Evolutionary conservation across 2,329 filamentous ascomycete genomes (phyloP).

Genomic region (Coccinonectria pachysandricola): DNA sequence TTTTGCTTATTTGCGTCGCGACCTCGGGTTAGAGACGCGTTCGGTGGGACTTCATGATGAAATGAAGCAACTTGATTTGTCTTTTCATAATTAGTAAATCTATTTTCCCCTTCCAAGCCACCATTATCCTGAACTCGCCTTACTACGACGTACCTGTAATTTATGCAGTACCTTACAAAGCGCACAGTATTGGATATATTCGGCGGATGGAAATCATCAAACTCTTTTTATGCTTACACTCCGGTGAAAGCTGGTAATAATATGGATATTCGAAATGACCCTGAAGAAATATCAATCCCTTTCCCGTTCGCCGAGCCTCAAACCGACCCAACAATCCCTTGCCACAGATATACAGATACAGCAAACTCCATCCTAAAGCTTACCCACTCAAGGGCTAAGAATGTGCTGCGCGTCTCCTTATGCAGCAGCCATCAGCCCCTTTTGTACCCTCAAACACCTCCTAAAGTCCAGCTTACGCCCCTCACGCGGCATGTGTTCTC

Average conservation of each 20-base stretch:
- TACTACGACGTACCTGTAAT: too few species aligned
- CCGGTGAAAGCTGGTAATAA: too few species aligned
- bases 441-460: slow-evolving; percentile 34
- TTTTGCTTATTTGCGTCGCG: slow-evolving; percentile 1
- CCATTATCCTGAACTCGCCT: too few species aligned
- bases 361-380: too few species aligned
- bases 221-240: too few species aligned
- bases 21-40: slow-evolving; percentile 5
- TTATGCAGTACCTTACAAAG: too few species aligned
- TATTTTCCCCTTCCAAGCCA: slow-evolving; percentile 1
- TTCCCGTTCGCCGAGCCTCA: slow-evolving; percentile 3
- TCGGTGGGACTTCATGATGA: slow-evolving; percentile 17
- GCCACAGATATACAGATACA: too few species aligned
- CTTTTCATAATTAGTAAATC: slow-evolving; percentile 7
- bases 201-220: too few species aligned
- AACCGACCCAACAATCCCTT: not conserved
- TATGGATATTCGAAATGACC: too few species aligned
- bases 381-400: too few species aligned
- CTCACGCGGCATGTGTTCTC: slow-evolving; percentile 57
- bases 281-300: slow-evolving; percentile 4
- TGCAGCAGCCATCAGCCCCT: slow-evolving; percentile 25
- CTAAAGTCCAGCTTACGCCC: slow-evolving; percentile 40
- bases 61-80: slow-evolving; percentile 17
- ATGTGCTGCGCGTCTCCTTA: too few species aligned
- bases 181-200: too few species aligned